Conservation (phyloP, 768 basidiomycete genomes). For the Leccinum longicurvipes region DNA sequence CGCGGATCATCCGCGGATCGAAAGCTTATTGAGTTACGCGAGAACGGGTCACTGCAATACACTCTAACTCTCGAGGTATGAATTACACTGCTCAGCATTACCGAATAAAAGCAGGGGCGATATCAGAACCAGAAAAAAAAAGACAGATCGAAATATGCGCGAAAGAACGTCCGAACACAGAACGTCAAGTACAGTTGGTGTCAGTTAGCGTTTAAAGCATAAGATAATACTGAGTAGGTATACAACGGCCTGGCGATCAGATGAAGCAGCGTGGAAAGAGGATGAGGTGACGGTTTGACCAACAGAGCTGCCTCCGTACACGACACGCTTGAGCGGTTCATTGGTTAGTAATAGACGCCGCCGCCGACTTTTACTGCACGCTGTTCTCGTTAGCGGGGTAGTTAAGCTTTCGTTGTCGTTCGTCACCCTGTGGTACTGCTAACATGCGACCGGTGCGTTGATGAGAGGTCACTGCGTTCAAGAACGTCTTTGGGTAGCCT, state of each 20-base stretch:
- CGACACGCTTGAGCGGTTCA: neutral
- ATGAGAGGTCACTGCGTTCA: constrained; percentile 20
- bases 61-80: constrained; percentile 2
- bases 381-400: constrained; percentile 7
- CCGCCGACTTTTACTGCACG: constrained; percentile 3
- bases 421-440: constrained; percentile 16
- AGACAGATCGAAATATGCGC: constrained; percentile 1
- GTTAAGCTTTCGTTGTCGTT: constrained; percentile 24
- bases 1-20: constrained; percentile 27
- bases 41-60: constrained; percentile 4
- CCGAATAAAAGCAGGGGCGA: constrained; percentile 6
- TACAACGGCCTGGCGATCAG: constrained; percentile 17
- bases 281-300: constrained; percentile 8
- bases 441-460: constrained; percentile 18
- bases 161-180: constrained; percentile 4
- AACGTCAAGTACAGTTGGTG: constrained; percentile 16
- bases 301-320: neutral
- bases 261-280: constrained; percentile 17
- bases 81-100: constrained; percentile 13
- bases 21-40: constrained; percentile 14
- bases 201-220: constrained; percentile 31
- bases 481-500: constrained; percentile 27
- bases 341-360: neutral
- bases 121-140: constrained; percentile 4
- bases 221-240: constrained; percentile 30